phyloP scores from a whole-genome alignment of 164 flowering plant species.

The Vitis riparia region DNA sequence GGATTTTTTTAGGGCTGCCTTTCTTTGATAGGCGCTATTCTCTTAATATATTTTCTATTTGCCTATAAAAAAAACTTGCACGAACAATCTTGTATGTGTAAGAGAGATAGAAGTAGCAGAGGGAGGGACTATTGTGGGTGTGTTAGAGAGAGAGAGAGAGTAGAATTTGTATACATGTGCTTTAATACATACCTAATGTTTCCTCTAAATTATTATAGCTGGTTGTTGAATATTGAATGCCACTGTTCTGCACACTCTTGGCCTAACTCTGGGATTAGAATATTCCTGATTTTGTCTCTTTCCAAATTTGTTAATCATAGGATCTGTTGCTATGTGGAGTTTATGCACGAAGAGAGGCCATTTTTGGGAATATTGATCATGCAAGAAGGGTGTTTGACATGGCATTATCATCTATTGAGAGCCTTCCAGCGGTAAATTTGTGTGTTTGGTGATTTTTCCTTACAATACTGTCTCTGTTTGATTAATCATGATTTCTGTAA shows the following conservation, averaged over 20 bases:
- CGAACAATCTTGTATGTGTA: too few species aligned
- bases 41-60: too few species aligned
- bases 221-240: too few species aligned
- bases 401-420: conserved; percentile 78
- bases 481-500: neutral
- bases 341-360: conserved; percentile 88
- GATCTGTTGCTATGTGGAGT: conserved; percentile 91
- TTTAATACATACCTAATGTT: too few species aligned
- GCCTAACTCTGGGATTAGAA: neutral
- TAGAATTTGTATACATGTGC: too few species aligned
- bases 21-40: too few species aligned
- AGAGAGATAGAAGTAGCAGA: too few species aligned
- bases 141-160: too few species aligned
- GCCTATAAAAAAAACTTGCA: too few species aligned
- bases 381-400: conserved; percentile 94
- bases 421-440: conserved; percentile 58
- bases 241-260: neutral
- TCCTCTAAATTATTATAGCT: too few species aligned
- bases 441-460: conserved; percentile 10
- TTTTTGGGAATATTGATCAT: conserved; percentile 71
- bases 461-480: neutral
- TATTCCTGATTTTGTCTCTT: neutral
- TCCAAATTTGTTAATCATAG: conserved; percentile 30
- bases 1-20: too few species aligned
- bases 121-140: too few species aligned